Evolutionary conservation across 768 basidiomycete genomes (phyloP).

Genomic region (Boletus tomentosulus): DNA sequence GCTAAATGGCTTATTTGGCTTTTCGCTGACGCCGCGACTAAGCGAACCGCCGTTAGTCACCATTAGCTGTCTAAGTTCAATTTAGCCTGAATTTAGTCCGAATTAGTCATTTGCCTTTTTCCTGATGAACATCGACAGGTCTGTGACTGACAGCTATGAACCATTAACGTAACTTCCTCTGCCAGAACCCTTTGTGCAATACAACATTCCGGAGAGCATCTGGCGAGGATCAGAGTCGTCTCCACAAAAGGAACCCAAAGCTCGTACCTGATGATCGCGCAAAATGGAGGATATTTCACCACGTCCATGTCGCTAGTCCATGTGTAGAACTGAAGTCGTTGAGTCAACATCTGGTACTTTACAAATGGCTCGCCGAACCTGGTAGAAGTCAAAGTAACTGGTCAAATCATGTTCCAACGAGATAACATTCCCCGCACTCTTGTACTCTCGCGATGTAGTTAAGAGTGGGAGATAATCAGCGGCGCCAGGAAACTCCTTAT

Average conservation of each 20-base stretch:
- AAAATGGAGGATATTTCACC: slow-evolving; percentile 59
- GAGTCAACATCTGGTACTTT: background rate
- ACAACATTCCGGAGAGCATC: slow-evolving; percentile 35
- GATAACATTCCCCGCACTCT: slow-evolving; percentile 92
- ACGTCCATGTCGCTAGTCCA: slow-evolving; percentile 78
- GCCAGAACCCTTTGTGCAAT: slow-evolving; percentile 51
- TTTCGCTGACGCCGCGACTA: too few species aligned
- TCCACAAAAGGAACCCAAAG: background rate
- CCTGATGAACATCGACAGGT: too few species aligned
- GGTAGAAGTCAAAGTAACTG: slow-evolving; percentile 91
- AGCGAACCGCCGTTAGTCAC: too few species aligned
- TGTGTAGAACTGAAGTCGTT: slow-evolving; percentile 72
- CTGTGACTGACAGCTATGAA: slow-evolving; percentile 48
- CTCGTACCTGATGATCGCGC: slow-evolving; percentile 51
- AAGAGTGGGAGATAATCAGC: slow-evolving; percentile 54
- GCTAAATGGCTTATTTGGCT: too few species aligned
- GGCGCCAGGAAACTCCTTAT: too few species aligned
- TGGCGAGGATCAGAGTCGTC: slow-evolving; percentile 7
- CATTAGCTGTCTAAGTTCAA: too few species aligned
- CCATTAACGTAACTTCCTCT: slow-evolving; percentile 54
- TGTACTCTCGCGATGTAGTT: slow-evolving; percentile 84
- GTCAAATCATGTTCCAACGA: slow-evolving; percentile 82
- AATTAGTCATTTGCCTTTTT: too few species aligned
- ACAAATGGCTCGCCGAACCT: slow-evolving; percentile 44
- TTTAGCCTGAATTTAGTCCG: too few species aligned